Evolutionary conservation across 208 protist genomes (phyloP).

Genomic region (Leptomonas pyrrhocoris): DNA sequence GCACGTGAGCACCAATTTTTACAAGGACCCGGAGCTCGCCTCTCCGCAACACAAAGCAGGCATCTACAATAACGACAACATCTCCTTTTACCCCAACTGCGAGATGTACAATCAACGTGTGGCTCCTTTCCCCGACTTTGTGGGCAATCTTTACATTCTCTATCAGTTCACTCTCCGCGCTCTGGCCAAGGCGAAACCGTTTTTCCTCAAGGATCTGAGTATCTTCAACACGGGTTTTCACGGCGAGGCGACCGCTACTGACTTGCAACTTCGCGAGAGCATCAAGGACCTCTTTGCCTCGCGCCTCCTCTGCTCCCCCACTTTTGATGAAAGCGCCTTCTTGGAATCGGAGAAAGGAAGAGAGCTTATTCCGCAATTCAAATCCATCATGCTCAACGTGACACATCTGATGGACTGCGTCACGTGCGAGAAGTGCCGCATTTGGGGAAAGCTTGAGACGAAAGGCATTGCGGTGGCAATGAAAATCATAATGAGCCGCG

Average conservation of each 20-base stretch:
- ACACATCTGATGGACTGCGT: slow-evolving; percentile 92
- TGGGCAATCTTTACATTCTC: slow-evolving; percentile 87
- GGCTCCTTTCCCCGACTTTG: slow-evolving; percentile 54
- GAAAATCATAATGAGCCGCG: slow-evolving; percentile 70
- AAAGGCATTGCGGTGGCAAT: slow-evolving; percentile 86
- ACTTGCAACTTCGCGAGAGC: slow-evolving; percentile 48
- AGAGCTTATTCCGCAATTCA: slow-evolving; percentile 75
- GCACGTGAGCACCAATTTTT: slow-evolving; percentile 85
- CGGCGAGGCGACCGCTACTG: slow-evolving; percentile 45
- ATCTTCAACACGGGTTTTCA: slow-evolving; percentile 58
- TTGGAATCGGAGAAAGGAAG: slow-evolving; percentile 60
- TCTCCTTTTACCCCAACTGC: slow-evolving; percentile 89
- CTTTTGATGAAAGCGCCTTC: slow-evolving; percentile 87
- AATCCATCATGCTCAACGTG: slow-evolving; percentile 78
- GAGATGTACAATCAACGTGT: slow-evolving; percentile 74
- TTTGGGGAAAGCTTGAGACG: slow-evolving; percentile 91
- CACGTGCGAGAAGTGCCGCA: slow-evolving; percentile 92
- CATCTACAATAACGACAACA: slow-evolving; percentile 78
- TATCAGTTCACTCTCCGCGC: slow-evolving; percentile 90
- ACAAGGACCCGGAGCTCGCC: slow-evolving; percentile 62
- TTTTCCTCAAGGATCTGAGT: slow-evolving; percentile 54
- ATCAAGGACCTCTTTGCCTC: slow-evolving; percentile 68
- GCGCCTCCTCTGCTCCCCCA: slow-evolving; percentile 61
- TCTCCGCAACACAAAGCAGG: slow-evolving; percentile 59
- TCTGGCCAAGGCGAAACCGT: slow-evolving; percentile 67